Conservation (phyloP, 1,284 basidiomycete genomes). For the Abortiporus biennis region DNA sequence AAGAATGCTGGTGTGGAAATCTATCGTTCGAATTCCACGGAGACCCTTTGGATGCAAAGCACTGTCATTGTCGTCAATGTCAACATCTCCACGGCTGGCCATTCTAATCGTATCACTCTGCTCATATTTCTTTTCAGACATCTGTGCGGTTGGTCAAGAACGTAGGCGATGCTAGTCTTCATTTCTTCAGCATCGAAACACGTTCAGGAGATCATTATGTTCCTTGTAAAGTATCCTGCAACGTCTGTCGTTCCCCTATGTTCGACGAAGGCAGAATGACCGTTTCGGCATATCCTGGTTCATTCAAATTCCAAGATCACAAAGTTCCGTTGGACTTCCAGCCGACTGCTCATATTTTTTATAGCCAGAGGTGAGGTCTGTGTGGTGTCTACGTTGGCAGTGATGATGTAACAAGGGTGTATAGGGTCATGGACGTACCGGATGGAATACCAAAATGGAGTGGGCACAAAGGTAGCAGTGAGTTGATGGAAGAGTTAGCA, state of each 20-base stretch:
- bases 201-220: slow-evolving; percentile 21
- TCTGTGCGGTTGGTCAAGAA: slow-evolving; percentile 26
- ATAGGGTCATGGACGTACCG: slow-evolving; percentile 25
- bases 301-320: slow-evolving; percentile 23
- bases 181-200: slow-evolving; percentile 27
- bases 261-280: slow-evolving; percentile 30
- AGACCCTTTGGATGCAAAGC: slow-evolving; percentile 27
- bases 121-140: slow-evolving; percentile 29
- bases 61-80: slow-evolving; percentile 27
- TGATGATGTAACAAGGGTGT: neutral
- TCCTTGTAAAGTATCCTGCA: slow-evolving; percentile 29
- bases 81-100: slow-evolving; percentile 28
- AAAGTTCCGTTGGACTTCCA: slow-evolving; percentile 25
- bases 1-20: slow-evolving; percentile 29
- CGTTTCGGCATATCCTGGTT: slow-evolving; percentile 26
- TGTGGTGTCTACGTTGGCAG: neutral
- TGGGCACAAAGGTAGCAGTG: slow-evolving; percentile 26
- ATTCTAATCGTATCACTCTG: slow-evolving; percentile 32
- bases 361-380: slow-evolving; percentile 17
- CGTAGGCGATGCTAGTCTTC: slow-evolving; percentile 21
- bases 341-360: slow-evolving; percentile 28
- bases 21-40: slow-evolving; percentile 27
- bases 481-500: slow-evolving; percentile 20
- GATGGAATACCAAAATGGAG: slow-evolving; percentile 28
- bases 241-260: slow-evolving; percentile 26